A percentile compares a stretch with the other conserved stretches of the same genome.
Evolutionary conservation across 2,329 filamentous ascomycete genomes (phyloP).

Genomic region (Claviceps fusiformis): DNA sequence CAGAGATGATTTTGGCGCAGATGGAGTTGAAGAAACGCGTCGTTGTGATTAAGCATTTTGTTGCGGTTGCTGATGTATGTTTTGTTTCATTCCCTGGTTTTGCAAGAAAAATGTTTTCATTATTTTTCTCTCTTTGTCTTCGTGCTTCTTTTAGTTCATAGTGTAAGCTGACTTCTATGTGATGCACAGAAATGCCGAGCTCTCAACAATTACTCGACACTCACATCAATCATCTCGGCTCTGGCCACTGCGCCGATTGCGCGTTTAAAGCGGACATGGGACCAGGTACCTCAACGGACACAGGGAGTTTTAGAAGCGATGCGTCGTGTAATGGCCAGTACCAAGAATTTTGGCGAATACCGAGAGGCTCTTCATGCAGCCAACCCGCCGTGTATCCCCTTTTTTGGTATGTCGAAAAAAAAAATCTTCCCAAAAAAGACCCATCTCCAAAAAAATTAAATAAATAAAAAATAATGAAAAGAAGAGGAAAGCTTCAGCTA

Average conservation of each 20-base stretch:
- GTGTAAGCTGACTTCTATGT: slow-evolving; percentile 8
- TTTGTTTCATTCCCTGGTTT: not conserved
- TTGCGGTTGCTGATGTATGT: slow-evolving; percentile 85
- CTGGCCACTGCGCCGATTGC: slow-evolving; percentile 90
- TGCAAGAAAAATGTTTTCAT: not conserved
- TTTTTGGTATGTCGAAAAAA: slow-evolving; percentile 57
- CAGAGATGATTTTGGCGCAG: slow-evolving; percentile 95
- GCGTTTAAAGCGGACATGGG: slow-evolving; percentile 86
- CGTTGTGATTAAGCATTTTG: slow-evolving; percentile 96
- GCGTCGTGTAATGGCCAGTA: slow-evolving; percentile 90
- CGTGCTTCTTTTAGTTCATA: not conserved
- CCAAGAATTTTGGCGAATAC: slow-evolving; percentile 97
- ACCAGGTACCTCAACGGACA: slow-evolving; percentile 77
- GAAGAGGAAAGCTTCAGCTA: not conserved
- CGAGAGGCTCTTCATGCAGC: slow-evolving; percentile 83
- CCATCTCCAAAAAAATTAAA: not conserved
- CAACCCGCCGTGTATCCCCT: slow-evolving; percentile 94
- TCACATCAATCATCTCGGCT: slow-evolving; percentile 95
- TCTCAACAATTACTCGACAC: slow-evolving; percentile 92
- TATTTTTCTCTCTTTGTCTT: not conserved
- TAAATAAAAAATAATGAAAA: not conserved
- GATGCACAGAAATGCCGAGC: slow-evolving; percentile 67
- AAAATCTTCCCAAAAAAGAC: not conserved
- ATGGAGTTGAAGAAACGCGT: slow-evolving; percentile 91
- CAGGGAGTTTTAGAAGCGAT: slow-evolving; percentile 72